These are phyloP conservation scores for Calonectria ilicicola DNA, from an alignment of 2,329 filamentous ascomycete genomes.

Conservation along the genomic window DNA sequence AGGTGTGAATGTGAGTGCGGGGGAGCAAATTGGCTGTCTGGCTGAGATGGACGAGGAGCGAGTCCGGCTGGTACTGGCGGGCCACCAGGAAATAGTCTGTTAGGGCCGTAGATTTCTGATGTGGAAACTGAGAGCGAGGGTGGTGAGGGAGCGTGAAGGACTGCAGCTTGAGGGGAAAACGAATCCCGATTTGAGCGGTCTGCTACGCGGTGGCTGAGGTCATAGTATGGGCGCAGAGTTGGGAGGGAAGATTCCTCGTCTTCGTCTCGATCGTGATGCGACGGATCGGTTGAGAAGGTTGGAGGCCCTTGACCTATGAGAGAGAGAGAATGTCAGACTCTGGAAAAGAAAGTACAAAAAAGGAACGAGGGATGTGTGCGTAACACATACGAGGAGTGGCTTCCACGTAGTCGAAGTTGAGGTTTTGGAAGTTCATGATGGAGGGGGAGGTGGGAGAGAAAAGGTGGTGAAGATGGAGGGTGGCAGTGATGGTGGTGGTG, in stretches of 20 bases:
- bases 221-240: conserved; percentile 42
- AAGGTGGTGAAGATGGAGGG: neutral
- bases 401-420: conserved; percentile 52
- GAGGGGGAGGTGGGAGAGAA: conserved; percentile 25
- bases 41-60: conserved; percentile 22
- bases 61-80: conserved; percentile 41
- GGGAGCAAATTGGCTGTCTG: neutral
- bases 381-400: conserved; percentile 48
- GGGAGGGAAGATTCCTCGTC: conserved; percentile 40
- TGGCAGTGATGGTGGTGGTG: conserved; percentile 2
- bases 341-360: neutral
- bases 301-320: conserved; percentile 40
- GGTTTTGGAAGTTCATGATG: conserved; percentile 54
- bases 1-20: neutral
- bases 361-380: conserved; percentile 7
- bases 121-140: conserved; percentile 51
- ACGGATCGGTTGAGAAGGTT: conserved; percentile 35
- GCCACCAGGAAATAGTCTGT: conserved; percentile 50
- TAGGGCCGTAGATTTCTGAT: conserved; percentile 58
- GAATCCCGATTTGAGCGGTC: conserved; percentile 39
- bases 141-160: conserved; percentile 53
- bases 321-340: conserved; percentile 19
- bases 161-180: conserved; percentile 49
- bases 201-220: conserved; percentile 38
- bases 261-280: conserved; percentile 32